Base-by-base conservation (phyloP, 1,284 basidiomycete species). In the Chalciporus sp. region DNA sequence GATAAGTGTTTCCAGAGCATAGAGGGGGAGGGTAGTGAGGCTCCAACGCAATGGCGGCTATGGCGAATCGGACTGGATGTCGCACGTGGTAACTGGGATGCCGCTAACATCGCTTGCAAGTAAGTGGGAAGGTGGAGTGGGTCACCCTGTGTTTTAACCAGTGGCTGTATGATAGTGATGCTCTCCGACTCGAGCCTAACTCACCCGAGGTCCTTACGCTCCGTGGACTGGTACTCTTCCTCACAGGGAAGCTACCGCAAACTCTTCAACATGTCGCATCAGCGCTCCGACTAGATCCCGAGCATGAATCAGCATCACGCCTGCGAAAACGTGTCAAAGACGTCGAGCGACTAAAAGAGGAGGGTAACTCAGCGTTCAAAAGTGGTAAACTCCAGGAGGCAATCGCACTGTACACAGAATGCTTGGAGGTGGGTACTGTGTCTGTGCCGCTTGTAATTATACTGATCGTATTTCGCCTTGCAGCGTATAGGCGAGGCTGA, bases 301-400 rank as follows among this genome's bases (percentile, higher is more conserved):
- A 89, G 31, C 83, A 90, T 62, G 81, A 81, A 47, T 76, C 76
- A 8, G 92, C 92, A 0, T 81, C 86, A 62, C 81, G 78, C 54
- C 72, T 94, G 49, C 78, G 94, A 50, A 89, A 86, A 66, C 84
- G 90, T 16, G 80, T 90, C 20, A 88, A 88, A 63, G 86, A 88
- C 44, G 83, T 95, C 12, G 92, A 95, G 60, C 74, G 83, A 49
- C 71, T 90, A 45, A 95, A 95, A 66, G 92, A 94, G 57, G 90
- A 92, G 59, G 93, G 93, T 0, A 95, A 95, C 63, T 66, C 70
- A 0, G 79, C 83, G 1, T 95, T 95, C 76, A 94, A 94, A 71
- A 55, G 68, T 0, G 80, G 80, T 1, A 76, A 78, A 54, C 73
- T 85, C 31, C 62, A 79, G 29, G 85, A 88, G 40, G 94, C 94